Evolutionary conservation across 805 yeast species (phyloP).

Genomic region (Ogataea wickerhamii): DNA sequence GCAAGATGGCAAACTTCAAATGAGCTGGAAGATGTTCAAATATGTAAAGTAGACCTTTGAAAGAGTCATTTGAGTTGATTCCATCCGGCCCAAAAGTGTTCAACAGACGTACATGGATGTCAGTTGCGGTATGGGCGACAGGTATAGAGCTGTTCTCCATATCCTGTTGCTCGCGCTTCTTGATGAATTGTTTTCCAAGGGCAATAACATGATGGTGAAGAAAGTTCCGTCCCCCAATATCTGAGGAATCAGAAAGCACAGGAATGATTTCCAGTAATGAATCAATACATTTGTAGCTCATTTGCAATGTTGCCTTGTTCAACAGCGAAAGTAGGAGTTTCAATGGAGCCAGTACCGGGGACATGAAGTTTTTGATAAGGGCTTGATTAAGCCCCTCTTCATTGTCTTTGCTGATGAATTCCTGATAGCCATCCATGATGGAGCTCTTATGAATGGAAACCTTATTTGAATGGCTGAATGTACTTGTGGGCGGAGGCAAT

Average conservation of each 20-base stretch:
- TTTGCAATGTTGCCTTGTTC: slow-evolving; percentile 58
- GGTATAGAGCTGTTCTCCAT: slow-evolving; percentile 23
- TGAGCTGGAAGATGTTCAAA: slow-evolving; percentile 53
- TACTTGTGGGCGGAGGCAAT: slow-evolving; percentile 24
- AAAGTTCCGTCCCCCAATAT: slow-evolving; percentile 77
- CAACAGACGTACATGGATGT: slow-evolving; percentile 42
- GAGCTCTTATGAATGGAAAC: slow-evolving; percentile 11
- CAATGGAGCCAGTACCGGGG: slow-evolving; percentile 48
- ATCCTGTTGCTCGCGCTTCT: slow-evolving; percentile 24
- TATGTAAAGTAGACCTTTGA: slow-evolving; percentile 57
- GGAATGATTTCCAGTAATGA: slow-evolving; percentile 48
- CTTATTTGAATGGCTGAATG: slow-evolving; percentile 8
- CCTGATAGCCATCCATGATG: slow-evolving; percentile 22
- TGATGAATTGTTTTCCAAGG: slow-evolving; percentile 59
- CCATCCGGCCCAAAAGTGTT: slow-evolving; percentile 64
- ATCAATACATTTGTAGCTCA: slow-evolving; percentile 56
- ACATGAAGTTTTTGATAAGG: slow-evolving; percentile 40
- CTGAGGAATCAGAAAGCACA: slow-evolving; percentile 58
- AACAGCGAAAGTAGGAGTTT: slow-evolving; percentile 57
- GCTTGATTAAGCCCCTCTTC: slow-evolving; percentile 40
- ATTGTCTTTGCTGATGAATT: slow-evolving; percentile 27
- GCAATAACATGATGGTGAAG: slow-evolving; percentile 81
- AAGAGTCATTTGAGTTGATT: slow-evolving; percentile 51
- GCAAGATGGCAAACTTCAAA: slow-evolving; percentile 52
- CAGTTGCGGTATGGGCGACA: slow-evolving; percentile 45